Evolutionary conservation across 2,329 filamentous ascomycete genomes (phyloP).

Genomic region (Trichoderma hamatum): DNA sequence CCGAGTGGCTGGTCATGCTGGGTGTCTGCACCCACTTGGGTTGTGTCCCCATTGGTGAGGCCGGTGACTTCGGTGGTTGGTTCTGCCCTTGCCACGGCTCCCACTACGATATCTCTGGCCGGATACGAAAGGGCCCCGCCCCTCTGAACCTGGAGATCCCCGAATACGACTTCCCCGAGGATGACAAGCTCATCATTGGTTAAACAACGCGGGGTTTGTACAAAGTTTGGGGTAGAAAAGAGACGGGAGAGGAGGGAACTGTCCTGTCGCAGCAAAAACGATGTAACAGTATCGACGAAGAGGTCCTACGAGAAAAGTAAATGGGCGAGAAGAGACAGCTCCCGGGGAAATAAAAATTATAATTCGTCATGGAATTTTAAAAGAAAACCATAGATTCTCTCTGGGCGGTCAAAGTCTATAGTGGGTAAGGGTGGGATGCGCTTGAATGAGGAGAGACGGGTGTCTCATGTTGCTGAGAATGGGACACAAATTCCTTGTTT

Average conservation of each 20-base stretch:
- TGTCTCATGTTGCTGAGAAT: conserved; percentile 17
- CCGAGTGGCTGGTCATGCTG: conserved; percentile 98
- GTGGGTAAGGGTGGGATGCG: neutral
- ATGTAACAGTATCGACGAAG: conserved; percentile 31
- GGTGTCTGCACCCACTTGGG: conserved; percentile 99
- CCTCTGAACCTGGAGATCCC: conserved; percentile 98
- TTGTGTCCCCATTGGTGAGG: conserved; percentile 98
- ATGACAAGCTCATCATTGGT: conserved; percentile 88
- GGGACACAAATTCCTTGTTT: conserved; percentile 33
- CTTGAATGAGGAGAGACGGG: conserved; percentile 11
- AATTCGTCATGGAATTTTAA: conserved; percentile 18
- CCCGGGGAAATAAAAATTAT: conserved; percentile 11
- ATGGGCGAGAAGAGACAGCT: conserved; percentile 30
- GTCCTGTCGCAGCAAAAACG: conserved; percentile 8
- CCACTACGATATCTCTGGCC: conserved; percentile 99
- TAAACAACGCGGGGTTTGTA: conserved; percentile 53
- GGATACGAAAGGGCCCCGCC: conserved; percentile 95
- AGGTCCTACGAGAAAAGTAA: conserved; percentile 7
- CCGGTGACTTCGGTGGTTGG: conserved; percentile 97
- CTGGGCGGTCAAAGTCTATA: conserved; percentile 26
- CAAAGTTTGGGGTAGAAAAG: conserved; percentile 19
- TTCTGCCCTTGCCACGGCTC: conserved; percentile 99
- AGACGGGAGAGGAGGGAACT: conserved; percentile 28
- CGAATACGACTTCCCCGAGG: conserved; percentile 88
- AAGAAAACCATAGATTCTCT: conserved; percentile 25